Evolutionary conservation across 352 stramenopile species (phyloP).

Genomic region (Globisporangium orthogonon): DNA sequence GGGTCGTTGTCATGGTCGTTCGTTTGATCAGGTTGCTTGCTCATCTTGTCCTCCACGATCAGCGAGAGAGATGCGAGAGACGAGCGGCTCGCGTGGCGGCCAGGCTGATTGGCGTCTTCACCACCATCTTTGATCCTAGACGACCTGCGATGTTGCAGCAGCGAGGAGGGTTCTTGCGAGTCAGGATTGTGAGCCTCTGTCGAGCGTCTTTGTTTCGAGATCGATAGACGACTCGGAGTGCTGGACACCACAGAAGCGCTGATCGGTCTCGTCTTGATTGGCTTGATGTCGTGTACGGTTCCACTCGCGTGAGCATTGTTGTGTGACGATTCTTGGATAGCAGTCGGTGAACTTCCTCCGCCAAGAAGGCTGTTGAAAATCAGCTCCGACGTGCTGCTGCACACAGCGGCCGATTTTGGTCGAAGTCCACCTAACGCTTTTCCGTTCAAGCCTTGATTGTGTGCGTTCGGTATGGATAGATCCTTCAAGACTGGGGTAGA

Average conservation of each 20-base stretch:
- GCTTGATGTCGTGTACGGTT: too few species aligned
- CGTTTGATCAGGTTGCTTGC: background rate
- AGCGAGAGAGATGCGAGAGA: slow-evolving; percentile 20
- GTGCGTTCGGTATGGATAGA: background rate
- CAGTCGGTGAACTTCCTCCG: background rate
- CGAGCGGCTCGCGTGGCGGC: slow-evolving; percentile 11
- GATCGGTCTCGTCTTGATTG: slow-evolving; percentile 18
- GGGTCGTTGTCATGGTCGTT: slow-evolving; percentile 8
- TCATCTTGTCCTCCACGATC: slow-evolving; percentile 19
- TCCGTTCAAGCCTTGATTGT: background rate
- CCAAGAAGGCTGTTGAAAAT: slow-evolving; percentile 14
- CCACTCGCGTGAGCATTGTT: background rate
- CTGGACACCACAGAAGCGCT: slow-evolving; percentile 25
- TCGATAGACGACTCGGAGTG: slow-evolving; percentile 8
- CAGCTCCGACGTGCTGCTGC: slow-evolving; percentile 34
- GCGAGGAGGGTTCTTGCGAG: background rate
- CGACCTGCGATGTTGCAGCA: slow-evolving; percentile 1
- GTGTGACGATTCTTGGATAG: background rate
- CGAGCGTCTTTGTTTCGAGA: background rate
- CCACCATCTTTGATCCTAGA: background rate
- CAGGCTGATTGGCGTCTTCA: background rate
- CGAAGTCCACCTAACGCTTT: slow-evolving; percentile 12
- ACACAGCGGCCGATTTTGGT: slow-evolving; percentile 40
- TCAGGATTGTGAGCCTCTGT: background rate
- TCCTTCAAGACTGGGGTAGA: slow-evolving; percentile 11